Base-by-base conservation (phyloP, 176 grass and related monocot species). In the Chrysopogon serrulatus region DNA sequence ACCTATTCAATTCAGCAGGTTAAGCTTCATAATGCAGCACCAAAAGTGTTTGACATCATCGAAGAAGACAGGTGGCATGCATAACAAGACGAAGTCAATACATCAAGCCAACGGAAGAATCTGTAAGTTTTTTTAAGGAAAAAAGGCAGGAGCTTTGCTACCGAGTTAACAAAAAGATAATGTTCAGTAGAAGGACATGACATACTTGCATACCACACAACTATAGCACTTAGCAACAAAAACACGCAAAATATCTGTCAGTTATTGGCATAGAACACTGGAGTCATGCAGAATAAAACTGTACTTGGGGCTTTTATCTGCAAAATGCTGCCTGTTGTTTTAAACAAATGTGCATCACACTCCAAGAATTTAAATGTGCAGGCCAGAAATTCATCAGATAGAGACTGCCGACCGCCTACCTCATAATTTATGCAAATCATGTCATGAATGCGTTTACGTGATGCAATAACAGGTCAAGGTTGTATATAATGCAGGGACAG, bases 401-500 rank as follows among this genome's bases (percentile, higher is more conserved):
- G 60, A 66, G 42, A 39, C 32, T 5, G 74, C 5, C 36, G 26
- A 8, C 57, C 4, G 74, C 8, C 48, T 45, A 5, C 32, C 27
- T 12, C 34, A 69, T n/a, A 48, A 24, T 72, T 60, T 77, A 77
- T 48, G 31, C 67, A 82, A 75, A 56, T 74, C 44, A n/a, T n/a
- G n/a, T n/a, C n/a, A 91, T 87, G 44, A 26, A 57, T 48, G 62
- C 13, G 64, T 57, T 76, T 82, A 45, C 40, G 76, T 79, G 71
- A 88, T 33, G 6, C 39, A 41, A 8, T 39, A 41, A 37, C 23
- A 28, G 12, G 30, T 1, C 63, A 86, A 57, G 26, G 49, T 18
- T 32, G 9, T 71, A 74, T 87, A 86, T 79, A 79, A 92, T n/a
- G 23, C 65, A n/a, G 56, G 67, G 42, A 48, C 14, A 74, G 44